phyloP scores from a whole-genome alignment of 345 rosid genomes.

The Nasturtium officinale region DNA sequence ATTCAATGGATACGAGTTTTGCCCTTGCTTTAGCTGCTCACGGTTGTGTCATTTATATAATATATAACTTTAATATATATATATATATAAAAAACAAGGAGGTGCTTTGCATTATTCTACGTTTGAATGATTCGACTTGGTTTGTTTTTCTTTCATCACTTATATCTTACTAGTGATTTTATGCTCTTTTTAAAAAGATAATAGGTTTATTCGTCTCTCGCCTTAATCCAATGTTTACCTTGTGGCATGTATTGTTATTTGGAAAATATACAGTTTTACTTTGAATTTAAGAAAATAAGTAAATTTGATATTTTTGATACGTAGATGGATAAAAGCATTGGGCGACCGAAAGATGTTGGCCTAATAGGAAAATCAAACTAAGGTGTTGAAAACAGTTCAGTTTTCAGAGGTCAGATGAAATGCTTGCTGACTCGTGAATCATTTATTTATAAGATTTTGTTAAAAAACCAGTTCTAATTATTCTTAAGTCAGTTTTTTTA shows the following conservation, averaged over 20 bases:
- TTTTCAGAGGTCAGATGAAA: constrained; percentile 1
- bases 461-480: not conserved
- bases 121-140: not conserved
- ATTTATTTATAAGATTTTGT: not conserved
- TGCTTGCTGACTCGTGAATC: constrained; percentile 31
- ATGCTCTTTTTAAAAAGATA: not conserved
- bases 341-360: constrained; percentile 35
- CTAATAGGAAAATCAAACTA: constrained; percentile 22
- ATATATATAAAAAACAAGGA: not conserved
- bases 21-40: constrained; percentile 27
- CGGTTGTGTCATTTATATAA: constrained; percentile 23
- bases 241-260: not conserved
- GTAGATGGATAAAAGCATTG: constrained; percentile 18
- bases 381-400: constrained; percentile 12
- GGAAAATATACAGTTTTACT: not conserved
- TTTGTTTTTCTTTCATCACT: not conserved
- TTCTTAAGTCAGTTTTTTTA: too few relatives aligned
- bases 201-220: not conserved
- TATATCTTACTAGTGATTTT: not conserved
- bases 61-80: not conserved
- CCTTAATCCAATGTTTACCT: not conserved
- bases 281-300: not conserved
- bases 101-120: constrained; percentile 16
- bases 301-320: not conserved
- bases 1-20: constrained; percentile 35